Evolutionary conservation across 192 early-diverging fungal genomes (phyloP), one percentile per base, ranked within the genome.

Genomic region (Podila epigama): DNA sequence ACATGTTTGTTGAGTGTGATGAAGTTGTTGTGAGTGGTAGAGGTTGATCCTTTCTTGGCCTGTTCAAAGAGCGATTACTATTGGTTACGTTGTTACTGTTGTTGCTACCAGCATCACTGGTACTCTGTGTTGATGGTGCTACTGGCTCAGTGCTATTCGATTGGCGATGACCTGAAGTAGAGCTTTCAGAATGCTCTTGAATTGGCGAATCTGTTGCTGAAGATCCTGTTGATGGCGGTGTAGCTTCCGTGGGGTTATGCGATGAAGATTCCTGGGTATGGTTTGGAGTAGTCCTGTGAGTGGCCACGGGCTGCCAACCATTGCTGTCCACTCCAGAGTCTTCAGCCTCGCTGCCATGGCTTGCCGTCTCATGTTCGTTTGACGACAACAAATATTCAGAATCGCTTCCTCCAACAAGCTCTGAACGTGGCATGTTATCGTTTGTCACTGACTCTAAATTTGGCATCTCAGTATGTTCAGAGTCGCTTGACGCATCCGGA

Each of bases 241-340:
- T 36, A 28, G 15, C 20, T 22, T 57, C 42, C 0, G 39, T 16
- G 6, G 27, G 27, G 8, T 18, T 5, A 27, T 58, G 10, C 22
- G 22, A 0, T 22, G 51, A 10, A 1, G 53, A 6, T 34, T 48
- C 44, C 2, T 22, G n/a, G 44, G n/a, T 48, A 5, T 48, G 44
- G 20, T 9, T 44, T 4, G 20, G 25, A 0, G 58, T 55, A 3
- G 13, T 22, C 18, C 3, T 33, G 2, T 29, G 51, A 25, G 52
- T 7, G 18, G 27, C 61, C 5, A 51, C 60, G 28, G 51, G 22
- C 7, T 34, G 53, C 73, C 73, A 77, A 5, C 57, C 60, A 39
- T 48, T 68, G 37, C 57, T 77, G 37, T 77, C 73, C 4, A 77
- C 66, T 18, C 66, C 73, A 41, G 73, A 77, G 41, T 77, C 73